These are phyloP conservation scores for Entonaema liquescens DNA, from an alignment of 495 filamentous ascomycete genomes.

Conservation along the genomic window DNA sequence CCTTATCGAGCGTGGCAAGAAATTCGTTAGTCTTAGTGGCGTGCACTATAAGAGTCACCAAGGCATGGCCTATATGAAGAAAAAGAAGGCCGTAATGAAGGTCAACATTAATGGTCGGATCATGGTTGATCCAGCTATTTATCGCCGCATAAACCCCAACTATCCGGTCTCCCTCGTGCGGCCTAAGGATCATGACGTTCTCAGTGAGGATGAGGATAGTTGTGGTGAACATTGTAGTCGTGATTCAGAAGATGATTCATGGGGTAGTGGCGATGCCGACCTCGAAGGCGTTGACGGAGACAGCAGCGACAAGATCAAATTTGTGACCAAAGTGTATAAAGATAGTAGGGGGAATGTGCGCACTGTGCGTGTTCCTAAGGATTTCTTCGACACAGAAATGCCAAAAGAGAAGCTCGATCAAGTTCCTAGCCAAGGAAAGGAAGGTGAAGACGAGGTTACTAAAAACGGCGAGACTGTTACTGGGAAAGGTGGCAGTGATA, in stretches of 20 bases:
- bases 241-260: conserved; percentile 49
- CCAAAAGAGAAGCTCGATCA: conserved; percentile 72
- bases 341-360: conserved; percentile 68
- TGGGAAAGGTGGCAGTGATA: conserved; percentile 46
- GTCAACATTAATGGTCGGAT: conserved; percentile 90
- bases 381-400: conserved; percentile 68
- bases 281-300: conserved; percentile 53
- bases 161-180: conserved; percentile 83
- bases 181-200: conserved; percentile 75
- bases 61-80: conserved; percentile 84
- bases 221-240: conserved; percentile 63
- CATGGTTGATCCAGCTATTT: conserved; percentile 90
- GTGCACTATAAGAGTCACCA: conserved; percentile 89
- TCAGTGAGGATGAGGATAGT: conserved; percentile 67
- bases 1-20: conserved; percentile 85
- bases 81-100: conserved; percentile 79
- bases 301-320: conserved; percentile 64
- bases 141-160: conserved; percentile 88
- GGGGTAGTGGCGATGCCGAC: conserved; percentile 46
- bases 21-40: conserved; percentile 79
- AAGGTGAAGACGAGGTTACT: conserved; percentile 55
- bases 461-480: conserved; percentile 36
- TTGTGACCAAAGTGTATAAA: conserved; percentile 68
- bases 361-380: conserved; percentile 60
- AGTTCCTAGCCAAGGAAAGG: conserved; percentile 58